These are phyloP conservation scores for Leptographium lundbergii DNA, from an alignment of 2,329 filamentous ascomycete genomes.

Conservation along the genomic window DNA sequence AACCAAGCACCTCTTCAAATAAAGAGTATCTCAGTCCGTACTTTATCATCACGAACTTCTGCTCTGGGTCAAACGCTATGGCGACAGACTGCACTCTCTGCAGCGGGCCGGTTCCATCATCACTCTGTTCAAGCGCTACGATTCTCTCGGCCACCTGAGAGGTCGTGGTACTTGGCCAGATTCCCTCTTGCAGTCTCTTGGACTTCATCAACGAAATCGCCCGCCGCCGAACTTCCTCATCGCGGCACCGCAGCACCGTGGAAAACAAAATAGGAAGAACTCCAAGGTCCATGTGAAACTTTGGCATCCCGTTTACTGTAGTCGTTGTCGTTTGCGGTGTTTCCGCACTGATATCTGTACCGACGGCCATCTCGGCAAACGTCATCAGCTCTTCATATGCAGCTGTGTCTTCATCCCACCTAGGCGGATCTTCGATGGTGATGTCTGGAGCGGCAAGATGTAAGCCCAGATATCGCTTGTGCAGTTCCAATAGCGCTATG, in stretches of 20 bases:
- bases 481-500: slow-evolving; percentile 2
- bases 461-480: slow-evolving; percentile 1
- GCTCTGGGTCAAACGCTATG: not conserved
- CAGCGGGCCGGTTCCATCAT: not conserved
- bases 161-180: slow-evolving; percentile 6
- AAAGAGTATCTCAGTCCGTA: not conserved
- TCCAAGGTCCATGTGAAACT: slow-evolving; percentile 10
- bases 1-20: not conserved
- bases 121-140: not conserved
- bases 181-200: slow-evolving; percentile 6
- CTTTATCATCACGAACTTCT: not conserved
- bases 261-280: slow-evolving; percentile 8
- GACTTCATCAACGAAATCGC: slow-evolving; percentile 1
- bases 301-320: not conserved
- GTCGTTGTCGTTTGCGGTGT: not conserved
- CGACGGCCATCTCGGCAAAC: not conserved
- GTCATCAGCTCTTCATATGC: not conserved
- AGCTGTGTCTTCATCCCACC: not conserved
- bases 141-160: slow-evolving; percentile 1
- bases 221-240: slow-evolving; percentile 3
- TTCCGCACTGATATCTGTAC: not conserved
- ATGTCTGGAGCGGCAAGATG: not conserved
- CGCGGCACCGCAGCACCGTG: slow-evolving; percentile 3
- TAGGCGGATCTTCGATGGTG: not conserved
- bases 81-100: not conserved